Evolutionary conservation across 805 yeast genomes (phyloP).

Genomic region (Candida namnaoensis): DNA sequence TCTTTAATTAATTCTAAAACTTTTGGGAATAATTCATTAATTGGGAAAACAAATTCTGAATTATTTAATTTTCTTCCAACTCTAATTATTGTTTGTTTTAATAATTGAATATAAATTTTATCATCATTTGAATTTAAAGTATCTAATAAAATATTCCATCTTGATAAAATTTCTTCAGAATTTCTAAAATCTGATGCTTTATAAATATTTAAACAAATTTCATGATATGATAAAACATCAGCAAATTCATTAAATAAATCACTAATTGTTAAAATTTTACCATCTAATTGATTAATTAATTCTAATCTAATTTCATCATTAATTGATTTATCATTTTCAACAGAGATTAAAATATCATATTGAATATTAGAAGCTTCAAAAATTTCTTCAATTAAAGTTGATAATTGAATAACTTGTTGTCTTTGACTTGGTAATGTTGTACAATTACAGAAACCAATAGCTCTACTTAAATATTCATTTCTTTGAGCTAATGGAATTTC

Average conservation of each 20-base stretch:
- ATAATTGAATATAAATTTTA: slow-evolving; percentile 5
- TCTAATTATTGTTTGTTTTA: slow-evolving; percentile 19
- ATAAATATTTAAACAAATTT: slow-evolving; percentile 68
- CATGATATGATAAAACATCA: slow-evolving; percentile 82
- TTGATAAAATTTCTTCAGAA: slow-evolving; percentile 68
- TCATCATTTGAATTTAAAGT: slow-evolving; percentile 6
- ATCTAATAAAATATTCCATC: slow-evolving; percentile 61
- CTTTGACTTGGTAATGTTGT: slow-evolving; percentile 68
- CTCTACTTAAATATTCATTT: slow-evolving; percentile 83
- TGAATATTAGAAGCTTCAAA: slow-evolving; percentile 85
- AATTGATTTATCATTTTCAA: slow-evolving; percentile 44
- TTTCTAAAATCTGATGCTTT: slow-evolving; percentile 81
- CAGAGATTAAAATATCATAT: slow-evolving; percentile 35
- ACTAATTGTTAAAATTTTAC: slow-evolving; percentile 58
- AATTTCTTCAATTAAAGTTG: slow-evolving; percentile 64
- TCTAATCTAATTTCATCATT: slow-evolving; percentile 38
- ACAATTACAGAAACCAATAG: slow-evolving; percentile 88
- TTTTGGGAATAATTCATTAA: slow-evolving; percentile 59
- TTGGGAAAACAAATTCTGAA: slow-evolving; percentile 76
- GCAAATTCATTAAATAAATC: slow-evolving; percentile 82
- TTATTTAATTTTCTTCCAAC: slow-evolving; percentile 59
- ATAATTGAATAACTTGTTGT: slow-evolving; percentile 66
- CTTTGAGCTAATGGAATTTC: slow-evolving; percentile 60
- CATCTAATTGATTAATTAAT: slow-evolving; percentile 48
- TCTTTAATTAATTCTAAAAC: slow-evolving; percentile 48